Evolutionary conservation across 1,284 basidiomycete genomes (phyloP), one percentile per base, ranked within the genome.

Genomic region (Garcileccinum viscosum): DNA sequence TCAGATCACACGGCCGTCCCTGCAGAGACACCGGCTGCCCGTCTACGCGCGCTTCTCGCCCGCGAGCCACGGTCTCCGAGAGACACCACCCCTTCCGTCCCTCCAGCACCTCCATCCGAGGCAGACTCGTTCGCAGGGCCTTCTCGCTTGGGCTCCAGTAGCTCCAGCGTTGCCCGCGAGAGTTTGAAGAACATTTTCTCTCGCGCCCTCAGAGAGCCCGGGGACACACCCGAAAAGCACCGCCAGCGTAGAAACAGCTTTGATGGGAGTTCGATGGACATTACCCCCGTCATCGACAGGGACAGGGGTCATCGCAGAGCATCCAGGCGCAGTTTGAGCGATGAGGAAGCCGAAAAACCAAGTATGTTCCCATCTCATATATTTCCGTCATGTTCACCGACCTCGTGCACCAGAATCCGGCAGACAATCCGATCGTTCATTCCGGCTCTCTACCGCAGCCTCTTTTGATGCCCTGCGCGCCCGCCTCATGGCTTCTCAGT

Each of bases 181-280:
- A 90, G 84, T 73, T 76, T 93, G 64, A 89, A 84, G 75, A 85
- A 87, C 67, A 81, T 93, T 32, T 92, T 93, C 77, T 86, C 87
- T 27, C 84, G 84, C 66, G 91, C 88, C 3, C 81, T 89, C 64
- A 87, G 88, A 60, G 88, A 89, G 19, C 85, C 89, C 4, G 89
- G 87, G 11, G 85, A 87, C 72, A 91, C 90, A 2, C 90, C 92
- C 7, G 84, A 84, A 73, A 90, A 88, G 65, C 64, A 69, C 32
- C 78, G 73, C 61, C 69, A 44, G 5, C 79, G 78, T 8, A 80
- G 78, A 69, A 90, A 88, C 71, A 92, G 90, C 77, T 83, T 90
- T 60, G 89, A 89, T 74, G 77, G 80, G 12, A 90, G 89, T 72
- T 89, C 90, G 66, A 86, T 88, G 44, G 90, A 92, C 66, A 82